Evolutionary conservation across 129 eudicot genomes (phyloP).

Genomic region (Oenanthe sinensis): DNA sequence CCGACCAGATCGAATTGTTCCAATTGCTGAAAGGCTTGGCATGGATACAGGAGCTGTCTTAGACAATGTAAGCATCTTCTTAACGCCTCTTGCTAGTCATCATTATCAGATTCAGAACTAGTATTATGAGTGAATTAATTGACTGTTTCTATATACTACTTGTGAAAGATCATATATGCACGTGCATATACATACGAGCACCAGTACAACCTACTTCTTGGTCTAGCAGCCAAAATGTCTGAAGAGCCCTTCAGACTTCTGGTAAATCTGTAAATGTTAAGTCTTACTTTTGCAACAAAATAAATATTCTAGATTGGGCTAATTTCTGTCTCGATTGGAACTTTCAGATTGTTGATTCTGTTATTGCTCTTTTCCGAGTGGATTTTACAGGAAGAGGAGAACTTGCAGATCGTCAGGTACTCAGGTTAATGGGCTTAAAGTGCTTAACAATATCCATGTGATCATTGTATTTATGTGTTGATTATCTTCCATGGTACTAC

Average conservation of each 20-base stretch:
- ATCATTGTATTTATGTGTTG: background rate
- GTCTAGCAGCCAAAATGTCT: conserved; percentile 79
- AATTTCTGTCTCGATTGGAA: conserved; percentile 10
- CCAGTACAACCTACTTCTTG: conserved; percentile 96
- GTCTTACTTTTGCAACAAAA: background rate
- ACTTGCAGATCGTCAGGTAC: conserved; percentile 75
- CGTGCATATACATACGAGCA: conserved; percentile 98
- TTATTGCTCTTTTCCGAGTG: conserved; percentile 80
- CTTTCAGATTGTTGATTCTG: conserved; percentile 78
- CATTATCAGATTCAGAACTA: background rate
- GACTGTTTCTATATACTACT: background rate
- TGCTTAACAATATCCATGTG: background rate
- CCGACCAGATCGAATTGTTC: conserved; percentile 95
- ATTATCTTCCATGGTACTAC: conserved; percentile 9
- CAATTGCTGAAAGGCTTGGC: conserved; percentile 99
- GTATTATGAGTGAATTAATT: conserved; percentile 8
- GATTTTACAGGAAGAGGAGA: conserved; percentile 98
- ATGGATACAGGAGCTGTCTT: conserved; percentile 99
- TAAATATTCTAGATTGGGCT: background rate
- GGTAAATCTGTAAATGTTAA: conserved; percentile 31
- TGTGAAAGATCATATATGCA: conserved; percentile 27
- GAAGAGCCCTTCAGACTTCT: conserved; percentile 96
- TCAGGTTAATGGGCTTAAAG: conserved; percentile 23
- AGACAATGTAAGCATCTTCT: conserved; percentile 58
- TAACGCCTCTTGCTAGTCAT: background rate